These are phyloP conservation scores for Fusarium pseudocircinatum DNA, from an alignment of 2,329 filamentous ascomycete species.

Conservation along the genomic window DNA sequence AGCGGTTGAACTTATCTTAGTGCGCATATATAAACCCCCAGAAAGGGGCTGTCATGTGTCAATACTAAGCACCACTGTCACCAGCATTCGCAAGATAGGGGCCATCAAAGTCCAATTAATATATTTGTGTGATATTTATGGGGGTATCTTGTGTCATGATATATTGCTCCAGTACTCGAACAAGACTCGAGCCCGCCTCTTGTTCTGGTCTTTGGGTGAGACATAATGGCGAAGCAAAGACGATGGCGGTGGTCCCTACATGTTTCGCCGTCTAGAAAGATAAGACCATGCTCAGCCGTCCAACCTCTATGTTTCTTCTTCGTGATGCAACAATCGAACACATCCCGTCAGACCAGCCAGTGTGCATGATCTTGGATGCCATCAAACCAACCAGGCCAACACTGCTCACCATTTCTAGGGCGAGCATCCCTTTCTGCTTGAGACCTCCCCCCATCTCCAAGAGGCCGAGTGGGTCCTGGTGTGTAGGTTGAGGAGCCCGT, in stretches of 20 bases:
- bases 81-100: not conserved
- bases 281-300: slow-evolving; percentile 34
- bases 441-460: slow-evolving; percentile 75
- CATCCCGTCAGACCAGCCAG: slow-evolving; percentile 36
- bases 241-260: not conserved
- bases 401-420: slow-evolving; percentile 78
- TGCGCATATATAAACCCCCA: not conserved
- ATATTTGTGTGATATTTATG: slow-evolving; percentile 11
- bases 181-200: not conserved
- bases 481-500: slow-evolving; percentile 37
- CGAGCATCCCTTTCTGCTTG: slow-evolving; percentile 70
- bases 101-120: not conserved
- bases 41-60: not conserved
- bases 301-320: slow-evolving; percentile 33
- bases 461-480: slow-evolving; percentile 82
- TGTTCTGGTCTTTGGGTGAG: not conserved
- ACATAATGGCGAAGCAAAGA: not conserved
- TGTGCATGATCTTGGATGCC: slow-evolving; percentile 66
- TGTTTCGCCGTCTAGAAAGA: slow-evolving; percentile 23
- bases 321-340: slow-evolving; percentile 28
- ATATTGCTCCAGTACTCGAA: not conserved
- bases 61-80: not conserved
- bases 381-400: slow-evolving; percentile 79
- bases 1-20: not conserved
- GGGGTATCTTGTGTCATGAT: slow-evolving; percentile 38